Base-by-base conservation (phyloP, 2,329 filamentous ascomycete species). In the Elsinoe batatas region DNA sequence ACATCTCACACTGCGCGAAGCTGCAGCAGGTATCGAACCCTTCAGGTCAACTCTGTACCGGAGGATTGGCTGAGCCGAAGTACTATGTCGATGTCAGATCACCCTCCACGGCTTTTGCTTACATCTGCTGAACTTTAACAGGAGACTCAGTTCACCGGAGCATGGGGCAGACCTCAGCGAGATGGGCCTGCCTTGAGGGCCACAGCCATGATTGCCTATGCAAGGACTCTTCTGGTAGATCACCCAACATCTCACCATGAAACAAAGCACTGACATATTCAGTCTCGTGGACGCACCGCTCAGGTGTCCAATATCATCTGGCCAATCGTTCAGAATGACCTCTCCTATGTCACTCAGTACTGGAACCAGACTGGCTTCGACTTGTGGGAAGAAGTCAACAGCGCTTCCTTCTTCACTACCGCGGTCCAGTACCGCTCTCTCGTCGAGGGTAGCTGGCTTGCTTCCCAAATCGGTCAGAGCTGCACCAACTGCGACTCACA, bases 331-430 rank as follows among this genome's bases (percentile, higher is more conserved):
- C 75, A 77, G 47, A 91, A 90, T 61, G 88, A 93, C 63, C 76
- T 94, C 33, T 77, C 76, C 43, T 93, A 91, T 60, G 82, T 88
- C 5, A 78, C 82, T 1, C 80, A 88, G 64, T 87, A 88, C 71
- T 79, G 76, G 72, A 80, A 78, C 58, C 70, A 76, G 54, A 76
- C 76, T 3, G 76, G 76, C 4, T 93, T 82, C 64, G 88, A 94
- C 67, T 76, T 94, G 2, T 93, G 88, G 88, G 88, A 93, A 67
- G 88, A 93, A 67, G 80, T 91, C 12, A 73, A 76, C 20, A 85
- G 87, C 38, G 83, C 80, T 18, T 90, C 86, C 0, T 93, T 91
- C 74, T 94, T 91, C 70, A 93, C 88, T 1, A 72, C 83, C 32
- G 80, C 82, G 2, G 78, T 79, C 38, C 81, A 87, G 58, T 82